These are phyloP conservation scores for Calonectria hawksworthii DNA, from an alignment of 2,329 filamentous ascomycete species.

Conservation along the genomic window DNA sequence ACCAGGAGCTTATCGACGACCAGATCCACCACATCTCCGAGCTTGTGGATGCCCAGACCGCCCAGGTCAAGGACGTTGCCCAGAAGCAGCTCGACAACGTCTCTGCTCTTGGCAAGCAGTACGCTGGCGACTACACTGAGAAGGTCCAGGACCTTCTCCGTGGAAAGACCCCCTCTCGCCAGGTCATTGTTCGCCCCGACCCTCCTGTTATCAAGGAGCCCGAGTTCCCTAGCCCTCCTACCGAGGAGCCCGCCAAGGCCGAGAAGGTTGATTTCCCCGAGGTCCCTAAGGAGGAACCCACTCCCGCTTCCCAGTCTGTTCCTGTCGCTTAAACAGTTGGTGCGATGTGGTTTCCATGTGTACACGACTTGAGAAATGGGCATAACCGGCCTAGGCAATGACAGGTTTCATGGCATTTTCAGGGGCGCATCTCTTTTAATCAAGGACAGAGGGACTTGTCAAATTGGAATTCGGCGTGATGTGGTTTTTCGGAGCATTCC, in stretches of 20 bases:
- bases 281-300: conserved; percentile 39
- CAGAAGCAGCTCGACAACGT: conserved; percentile 75
- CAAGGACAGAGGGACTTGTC: conserved; percentile 41
- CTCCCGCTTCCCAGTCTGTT: conserved; percentile 44
- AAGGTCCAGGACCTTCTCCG: conserved; percentile 77
- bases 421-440: conserved; percentile 45
- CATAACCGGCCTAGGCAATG: conserved; percentile 44
- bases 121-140: conserved; percentile 76
- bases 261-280: conserved; percentile 39
- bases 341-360: conserved; percentile 44
- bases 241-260: conserved; percentile 51
- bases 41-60: conserved; percentile 72
- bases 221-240: conserved; percentile 55
- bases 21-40: conserved; percentile 71
- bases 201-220: conserved; percentile 45
- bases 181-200: conserved; percentile 55
- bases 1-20: conserved; percentile 78
- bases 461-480: conserved; percentile 45
- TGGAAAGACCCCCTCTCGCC: conserved; percentile 60
- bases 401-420: conserved; percentile 47
- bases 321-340: conserved; percentile 46
- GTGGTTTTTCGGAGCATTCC: conserved; percentile 45
- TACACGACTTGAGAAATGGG: conserved; percentile 45
- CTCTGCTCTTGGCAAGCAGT: conserved; percentile 75
- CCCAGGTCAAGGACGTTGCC: conserved; percentile 72